Evolutionary conservation across 371 early-diverging fungal genomes (phyloP).

Genomic region (Rhizopus arrhizus): DNA sequence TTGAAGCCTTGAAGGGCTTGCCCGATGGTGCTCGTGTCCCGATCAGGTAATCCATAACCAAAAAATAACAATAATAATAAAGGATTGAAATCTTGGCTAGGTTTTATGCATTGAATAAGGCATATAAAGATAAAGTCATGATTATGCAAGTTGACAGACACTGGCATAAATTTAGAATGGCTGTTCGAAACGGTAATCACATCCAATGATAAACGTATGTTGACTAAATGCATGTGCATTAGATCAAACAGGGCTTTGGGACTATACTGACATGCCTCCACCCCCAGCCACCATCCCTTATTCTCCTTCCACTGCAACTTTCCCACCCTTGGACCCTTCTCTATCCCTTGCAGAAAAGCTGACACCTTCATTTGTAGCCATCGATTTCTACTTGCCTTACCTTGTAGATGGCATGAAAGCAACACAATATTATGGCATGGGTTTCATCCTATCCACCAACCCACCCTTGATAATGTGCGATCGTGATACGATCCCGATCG

Average conservation of each 20-base stretch:
- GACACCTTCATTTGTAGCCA: constrained; percentile 72
- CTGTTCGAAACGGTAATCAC: constrained; percentile 71
- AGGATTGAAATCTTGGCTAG: constrained; percentile 22
- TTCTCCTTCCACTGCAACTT: constrained; percentile 63
- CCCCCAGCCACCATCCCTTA: constrained; percentile 55
- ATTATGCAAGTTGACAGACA: constrained; percentile 84
- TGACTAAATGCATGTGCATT: not conserved
- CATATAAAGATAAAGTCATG: constrained; percentile 76
- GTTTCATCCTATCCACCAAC: constrained; percentile 71
- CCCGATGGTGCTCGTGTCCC: constrained; percentile 86
- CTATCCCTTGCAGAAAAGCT: constrained; percentile 65
- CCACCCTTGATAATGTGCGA: constrained; percentile 76
- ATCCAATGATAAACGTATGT: not conserved
- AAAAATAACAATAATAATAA: not conserved
- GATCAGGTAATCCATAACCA: constrained; percentile 37
- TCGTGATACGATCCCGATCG: constrained; percentile 79
- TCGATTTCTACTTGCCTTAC: constrained; percentile 75
- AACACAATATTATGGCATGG: constrained; percentile 69
- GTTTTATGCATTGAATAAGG: constrained; percentile 68
- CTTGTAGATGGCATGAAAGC: constrained; percentile 72
- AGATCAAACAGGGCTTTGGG: constrained; percentile 82
- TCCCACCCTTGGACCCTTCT: constrained; percentile 60
- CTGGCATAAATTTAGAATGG: constrained; percentile 83
- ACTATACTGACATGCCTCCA: constrained; percentile 69
- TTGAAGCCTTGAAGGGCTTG: constrained; percentile 64